Percentiles rank a stretch among this genome's conserved stretches.
phyloP scores from a whole-genome alignment of 106 monocot genomes.

The Ottelia alismoides region DNA sequence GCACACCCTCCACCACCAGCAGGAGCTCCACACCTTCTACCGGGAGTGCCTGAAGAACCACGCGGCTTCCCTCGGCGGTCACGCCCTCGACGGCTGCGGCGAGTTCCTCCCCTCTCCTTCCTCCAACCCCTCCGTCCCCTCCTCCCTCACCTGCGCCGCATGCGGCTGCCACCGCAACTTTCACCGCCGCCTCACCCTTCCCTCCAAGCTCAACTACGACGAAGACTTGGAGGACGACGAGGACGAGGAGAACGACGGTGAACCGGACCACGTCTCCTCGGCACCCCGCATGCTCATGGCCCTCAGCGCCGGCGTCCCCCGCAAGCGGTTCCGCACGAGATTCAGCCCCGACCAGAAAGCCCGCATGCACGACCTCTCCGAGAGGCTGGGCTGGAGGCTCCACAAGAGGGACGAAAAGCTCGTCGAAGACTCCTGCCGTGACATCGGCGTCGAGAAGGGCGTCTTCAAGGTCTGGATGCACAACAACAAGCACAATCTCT shows the following conservation, averaged over 20 bases:
- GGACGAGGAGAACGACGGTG: background rate
- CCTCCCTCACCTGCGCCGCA: conserved; percentile 47
- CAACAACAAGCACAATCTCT: conserved; percentile 70
- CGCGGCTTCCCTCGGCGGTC: conserved; percentile 55
- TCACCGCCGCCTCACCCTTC: conserved; percentile 37
- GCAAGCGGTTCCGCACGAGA: conserved; percentile 61
- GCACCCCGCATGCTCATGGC: conserved; percentile 62
- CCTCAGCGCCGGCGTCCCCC: conserved; percentile 27
- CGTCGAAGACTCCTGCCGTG: conserved; percentile 43
- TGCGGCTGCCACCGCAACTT: conserved; percentile 70
- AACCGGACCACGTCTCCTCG: conserved; percentile 8
- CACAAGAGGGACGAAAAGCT: conserved; percentile 53
- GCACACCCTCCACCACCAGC: conserved; percentile 1
- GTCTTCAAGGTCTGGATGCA: conserved; percentile 96
- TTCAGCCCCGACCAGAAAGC: conserved; percentile 72
- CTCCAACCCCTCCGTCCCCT: conserved; percentile 26
- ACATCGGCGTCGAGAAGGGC: conserved; percentile 46
- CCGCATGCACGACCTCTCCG: conserved; percentile 64
- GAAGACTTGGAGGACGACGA: conserved; percentile 1
- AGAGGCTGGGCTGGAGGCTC: conserved; percentile 63
- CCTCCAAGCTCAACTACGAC: background rate
- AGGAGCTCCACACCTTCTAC: conserved; percentile 10
- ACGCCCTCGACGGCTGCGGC: conserved; percentile 69
- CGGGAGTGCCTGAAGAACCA: conserved; percentile 74
- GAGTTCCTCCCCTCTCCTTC: conserved; percentile 54